A percentile compares a stretch with the other conserved stretches of the same genome.
phyloP scores from a whole-genome alignment of 1,284 basidiomycete species.

The Heterobasidion irregulare region DNA sequence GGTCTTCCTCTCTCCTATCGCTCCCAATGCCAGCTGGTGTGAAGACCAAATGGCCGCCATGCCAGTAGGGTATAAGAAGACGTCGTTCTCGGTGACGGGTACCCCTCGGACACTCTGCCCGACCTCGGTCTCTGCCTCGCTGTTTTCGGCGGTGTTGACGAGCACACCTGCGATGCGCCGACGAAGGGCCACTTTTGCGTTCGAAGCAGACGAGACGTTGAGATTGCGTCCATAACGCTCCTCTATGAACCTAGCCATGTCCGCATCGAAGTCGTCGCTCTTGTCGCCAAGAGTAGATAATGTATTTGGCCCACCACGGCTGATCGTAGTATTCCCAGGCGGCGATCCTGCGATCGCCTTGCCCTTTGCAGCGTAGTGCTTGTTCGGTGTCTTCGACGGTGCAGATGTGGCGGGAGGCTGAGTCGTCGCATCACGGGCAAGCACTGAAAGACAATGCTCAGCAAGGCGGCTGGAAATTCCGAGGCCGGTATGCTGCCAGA shows the following conservation, averaged over 20 bases:
- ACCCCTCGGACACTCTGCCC: slow-evolving; percentile 57
- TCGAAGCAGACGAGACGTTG: slow-evolving; percentile 67
- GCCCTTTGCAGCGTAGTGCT: slow-evolving; percentile 51
- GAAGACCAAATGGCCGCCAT: slow-evolving; percentile 94
- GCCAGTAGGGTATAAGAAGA: slow-evolving; percentile 81
- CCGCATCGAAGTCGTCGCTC: slow-evolving; percentile 32
- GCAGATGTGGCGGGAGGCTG: slow-evolving; percentile 22
- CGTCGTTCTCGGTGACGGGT: slow-evolving; percentile 73
- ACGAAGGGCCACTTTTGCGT: slow-evolving; percentile 83
- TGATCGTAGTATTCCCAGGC: not conserved
- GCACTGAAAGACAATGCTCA: slow-evolving; percentile 70
- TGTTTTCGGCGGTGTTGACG: slow-evolving; percentile 40
- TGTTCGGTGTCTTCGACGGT: slow-evolving; percentile 41
- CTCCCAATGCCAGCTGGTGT: slow-evolving; percentile 63
- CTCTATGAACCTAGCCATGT: slow-evolving; percentile 68
- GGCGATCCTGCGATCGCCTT: slow-evolving; percentile 14
- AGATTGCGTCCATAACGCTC: slow-evolving; percentile 95
- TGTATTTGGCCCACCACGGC: slow-evolving; percentile 5
- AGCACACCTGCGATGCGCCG: slow-evolving; percentile 87
- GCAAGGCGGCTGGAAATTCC: slow-evolving; percentile 88
- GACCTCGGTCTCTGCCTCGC: slow-evolving; percentile 36
- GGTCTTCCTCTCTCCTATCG: slow-evolving; percentile 62
- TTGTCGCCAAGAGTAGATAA: slow-evolving; percentile 7
- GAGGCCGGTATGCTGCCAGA: slow-evolving; percentile 94
- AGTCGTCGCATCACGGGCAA: slow-evolving; percentile 25